Conservation (phyloP, 2,329 filamentous ascomycete species). For the Trichothecium roseum region DNA sequence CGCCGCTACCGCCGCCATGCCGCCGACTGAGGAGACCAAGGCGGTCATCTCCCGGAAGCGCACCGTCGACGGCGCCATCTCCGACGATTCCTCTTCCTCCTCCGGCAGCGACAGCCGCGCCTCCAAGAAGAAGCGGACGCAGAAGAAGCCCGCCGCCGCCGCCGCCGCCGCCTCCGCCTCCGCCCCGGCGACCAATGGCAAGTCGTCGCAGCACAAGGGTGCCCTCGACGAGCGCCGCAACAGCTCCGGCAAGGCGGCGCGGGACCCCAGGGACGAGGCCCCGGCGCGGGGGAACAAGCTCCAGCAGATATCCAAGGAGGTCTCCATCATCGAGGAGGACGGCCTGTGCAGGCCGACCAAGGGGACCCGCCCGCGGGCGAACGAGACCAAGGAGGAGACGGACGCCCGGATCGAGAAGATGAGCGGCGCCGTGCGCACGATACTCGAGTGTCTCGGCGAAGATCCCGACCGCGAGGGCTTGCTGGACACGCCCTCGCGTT, state of each 20-base stretch:
- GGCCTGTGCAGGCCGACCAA: slow-evolving; percentile 49
- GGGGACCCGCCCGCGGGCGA: slow-evolving; percentile 54
- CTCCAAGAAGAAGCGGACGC: slow-evolving; percentile 15
- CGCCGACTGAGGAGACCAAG: slow-evolving; percentile 3
- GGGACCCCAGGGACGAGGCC: slow-evolving; percentile 48
- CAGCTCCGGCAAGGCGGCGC: slow-evolving; percentile 50
- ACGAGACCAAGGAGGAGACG: slow-evolving; percentile 37
- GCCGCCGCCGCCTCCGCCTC: slow-evolving; percentile 8
- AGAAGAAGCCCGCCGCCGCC: slow-evolving; percentile 8
- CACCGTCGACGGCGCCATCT: slow-evolving; percentile 12
- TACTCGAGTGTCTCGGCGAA: slow-evolving; percentile 60
- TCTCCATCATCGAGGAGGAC: slow-evolving; percentile 49
- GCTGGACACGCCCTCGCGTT: slow-evolving; percentile 65
- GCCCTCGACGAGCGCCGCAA: slow-evolving; percentile 32
- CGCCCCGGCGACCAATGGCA: slow-evolving; percentile 20
- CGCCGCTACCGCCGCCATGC: slow-evolving; percentile 13
- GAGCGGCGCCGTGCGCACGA: slow-evolving; percentile 51
- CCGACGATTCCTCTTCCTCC: slow-evolving; percentile 16
- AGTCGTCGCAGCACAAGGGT: slow-evolving; percentile 14
- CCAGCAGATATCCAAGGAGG: slow-evolving; percentile 1
- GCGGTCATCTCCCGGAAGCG: slow-evolving; percentile 16
- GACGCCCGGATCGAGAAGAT: slow-evolving; percentile 45
- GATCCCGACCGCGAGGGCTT: slow-evolving; percentile 56
- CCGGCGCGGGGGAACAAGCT: slow-evolving; percentile 21
- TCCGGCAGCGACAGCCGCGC: slow-evolving; percentile 18